phyloP scores from a whole-genome alignment of 2,329 filamentous ascomycete genomes.

The Xylaria sp. region DNA sequence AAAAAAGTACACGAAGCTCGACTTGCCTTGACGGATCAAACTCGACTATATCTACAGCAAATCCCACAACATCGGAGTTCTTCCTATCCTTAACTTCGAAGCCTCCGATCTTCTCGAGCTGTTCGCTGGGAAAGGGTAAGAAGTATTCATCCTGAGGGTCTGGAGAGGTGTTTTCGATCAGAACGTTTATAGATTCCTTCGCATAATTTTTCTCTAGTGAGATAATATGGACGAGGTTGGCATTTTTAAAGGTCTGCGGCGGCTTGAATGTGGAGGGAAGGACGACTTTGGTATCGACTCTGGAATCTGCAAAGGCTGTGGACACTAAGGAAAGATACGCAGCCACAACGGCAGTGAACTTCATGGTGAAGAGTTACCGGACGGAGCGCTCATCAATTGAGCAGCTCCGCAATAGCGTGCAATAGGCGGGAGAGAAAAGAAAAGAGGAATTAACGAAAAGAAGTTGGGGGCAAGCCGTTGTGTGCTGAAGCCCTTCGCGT shows the following conservation, averaged over 20 bases:
- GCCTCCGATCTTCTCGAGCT: slow-evolving; percentile 81
- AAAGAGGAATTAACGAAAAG: slow-evolving; percentile 24
- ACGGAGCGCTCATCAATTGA: slow-evolving; percentile 48
- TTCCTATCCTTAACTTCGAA: slow-evolving; percentile 96
- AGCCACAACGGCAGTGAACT: slow-evolving; percentile 62
- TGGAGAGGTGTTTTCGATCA: slow-evolving; percentile 86
- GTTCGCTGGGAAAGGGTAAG: slow-evolving; percentile 81
- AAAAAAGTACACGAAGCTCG: slow-evolving; percentile 21
- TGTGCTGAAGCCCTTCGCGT: slow-evolving; percentile 35
- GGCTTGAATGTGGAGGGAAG: slow-evolving; percentile 79
- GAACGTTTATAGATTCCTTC: slow-evolving; percentile 91
- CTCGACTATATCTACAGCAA: slow-evolving; percentile 75
- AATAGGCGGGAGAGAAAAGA: slow-evolving; percentile 11
- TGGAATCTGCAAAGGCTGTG: slow-evolving; percentile 53
- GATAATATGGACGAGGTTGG: slow-evolving; percentile 87
- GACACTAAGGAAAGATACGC: slow-evolving; percentile 69
- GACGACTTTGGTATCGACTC: slow-evolving; percentile 59
- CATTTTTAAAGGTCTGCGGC: slow-evolving; percentile 91
- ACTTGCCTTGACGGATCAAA: slow-evolving; percentile 67
- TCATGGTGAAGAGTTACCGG: slow-evolving; percentile 54
- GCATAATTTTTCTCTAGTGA: slow-evolving; percentile 94
- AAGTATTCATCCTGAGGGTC: slow-evolving; percentile 90
- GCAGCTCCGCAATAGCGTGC: slow-evolving; percentile 40
- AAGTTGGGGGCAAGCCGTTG: slow-evolving; percentile 31
- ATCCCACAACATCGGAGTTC: slow-evolving; percentile 71